Evolutionary conservation across 2,329 filamentous ascomycete species (phyloP), one percentile per base, ranked within the genome.

Genomic region (Trichoderma hamatum): DNA sequence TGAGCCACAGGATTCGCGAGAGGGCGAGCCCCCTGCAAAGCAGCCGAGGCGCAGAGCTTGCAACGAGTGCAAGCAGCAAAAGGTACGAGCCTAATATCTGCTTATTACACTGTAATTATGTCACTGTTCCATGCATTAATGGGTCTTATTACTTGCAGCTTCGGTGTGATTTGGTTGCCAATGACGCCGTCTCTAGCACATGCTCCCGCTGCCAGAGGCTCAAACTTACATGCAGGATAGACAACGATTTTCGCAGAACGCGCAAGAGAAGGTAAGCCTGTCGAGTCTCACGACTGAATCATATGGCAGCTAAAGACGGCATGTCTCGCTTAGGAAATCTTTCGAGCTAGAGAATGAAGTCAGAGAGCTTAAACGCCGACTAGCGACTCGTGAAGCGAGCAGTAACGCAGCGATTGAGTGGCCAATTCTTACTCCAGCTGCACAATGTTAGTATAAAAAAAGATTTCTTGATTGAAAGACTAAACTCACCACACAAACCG

Each of bases 321-420:
- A 0, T 7, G 13, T 3, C 5, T 21, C 13, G 26, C n/a, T 26
- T 26, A 66, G 63, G n/a, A 66, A 66, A 9, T 66, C 52, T 28
- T 66, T 58, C 19, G 63, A 66, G 63, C 36, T 66, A 6, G 63
- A 66, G 3, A 66, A 66, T 58, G 63, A 66, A 49, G 63, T 66
- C 5, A 24, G 63, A 34, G 63, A 66, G 36, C 63, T 58, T 9
- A 66, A 36, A 36, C 63, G 63, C 21, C 63, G 56, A 32, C 30
- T 66, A 1, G 51, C 63, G 13, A 66, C 52, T n/a, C 63, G 36
- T 30, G 63, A 58, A 49, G 54, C 52, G 3, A 49, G 46, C 30
- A 56, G 26, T 7, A 49, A 30, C 36, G 36, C 63, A 28, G 52
- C 26, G 28, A 13, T 66, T 3, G 63, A 66, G 19, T 66, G 63